Evolutionary conservation across 1,139 yeast species (phyloP).

Genomic region (Insectozyma bohioensis): DNA sequence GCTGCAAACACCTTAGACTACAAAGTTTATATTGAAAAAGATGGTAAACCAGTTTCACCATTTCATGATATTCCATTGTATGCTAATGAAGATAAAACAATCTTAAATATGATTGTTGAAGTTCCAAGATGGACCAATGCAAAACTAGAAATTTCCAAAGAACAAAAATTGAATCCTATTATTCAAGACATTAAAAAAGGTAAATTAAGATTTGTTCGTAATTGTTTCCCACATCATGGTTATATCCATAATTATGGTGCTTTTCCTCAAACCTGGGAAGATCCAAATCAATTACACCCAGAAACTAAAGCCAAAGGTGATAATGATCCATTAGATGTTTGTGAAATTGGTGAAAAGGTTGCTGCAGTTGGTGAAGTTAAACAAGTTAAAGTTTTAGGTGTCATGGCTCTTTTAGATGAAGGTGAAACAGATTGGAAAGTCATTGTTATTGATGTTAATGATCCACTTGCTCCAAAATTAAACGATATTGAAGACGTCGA

Average conservation of each 20-base stretch:
- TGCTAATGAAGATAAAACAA: slow-evolving; percentile 58
- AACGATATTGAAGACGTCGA: slow-evolving; percentile 84
- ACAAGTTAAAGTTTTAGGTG: slow-evolving; percentile 88
- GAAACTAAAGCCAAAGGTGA: slow-evolving; percentile 88
- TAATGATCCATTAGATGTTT: slow-evolving; percentile 93
- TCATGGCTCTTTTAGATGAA: slow-evolving; percentile 91
- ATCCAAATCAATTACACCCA: slow-evolving; percentile 57
- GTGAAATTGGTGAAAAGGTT: slow-evolving; percentile 81
- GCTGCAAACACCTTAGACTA: slow-evolving; percentile 90
- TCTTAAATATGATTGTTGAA: slow-evolving; percentile 88
- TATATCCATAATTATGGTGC: slow-evolving; percentile 97
- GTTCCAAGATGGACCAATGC: slow-evolving; percentile 97
- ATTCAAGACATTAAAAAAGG: slow-evolving; percentile 93
- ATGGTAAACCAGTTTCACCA: slow-evolving; percentile 45
- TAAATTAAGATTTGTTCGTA: slow-evolving; percentile 80
- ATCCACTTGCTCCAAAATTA: slow-evolving; percentile 74
- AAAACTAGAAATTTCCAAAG: slow-evolving; percentile 84
- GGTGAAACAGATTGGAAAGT: slow-evolving; percentile 99
- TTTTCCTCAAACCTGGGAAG: slow-evolving; percentile 98
- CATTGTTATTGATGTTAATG: slow-evolving; percentile 78
- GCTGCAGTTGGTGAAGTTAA: slow-evolving; percentile 74
- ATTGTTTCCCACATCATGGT: slow-evolving; percentile 95
- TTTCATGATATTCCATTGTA: slow-evolving; percentile 90
- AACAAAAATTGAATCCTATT: slow-evolving; percentile 77
- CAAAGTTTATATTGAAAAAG: slow-evolving; percentile 64